These are phyloP conservation scores for Ceratocystis huliohia DNA, from an alignment of 2,329 filamentous ascomycete genomes.

Conservation along the genomic window DNA sequence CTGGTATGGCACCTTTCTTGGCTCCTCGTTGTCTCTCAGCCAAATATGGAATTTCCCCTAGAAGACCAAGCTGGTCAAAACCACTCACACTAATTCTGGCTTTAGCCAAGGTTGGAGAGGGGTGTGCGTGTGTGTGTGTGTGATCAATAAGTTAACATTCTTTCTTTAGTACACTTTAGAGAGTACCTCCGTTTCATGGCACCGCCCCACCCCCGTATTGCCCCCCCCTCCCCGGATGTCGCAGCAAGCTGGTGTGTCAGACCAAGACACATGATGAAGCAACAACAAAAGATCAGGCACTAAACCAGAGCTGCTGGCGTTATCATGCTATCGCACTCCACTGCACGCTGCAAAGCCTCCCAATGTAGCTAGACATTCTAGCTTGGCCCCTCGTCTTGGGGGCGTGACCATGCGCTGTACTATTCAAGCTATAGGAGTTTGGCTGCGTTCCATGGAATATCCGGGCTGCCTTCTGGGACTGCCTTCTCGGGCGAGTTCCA, in stretches of 20 bases:
- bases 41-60: no score
- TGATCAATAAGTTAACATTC: background rate
- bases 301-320: background rate
- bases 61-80: background rate
- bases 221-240: background rate
- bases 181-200: background rate
- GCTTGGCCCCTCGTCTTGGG: background rate
- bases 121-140: background rate
- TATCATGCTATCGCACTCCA: background rate
- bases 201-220: background rate
- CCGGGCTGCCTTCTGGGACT: no score
- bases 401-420: background rate
- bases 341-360: no score
- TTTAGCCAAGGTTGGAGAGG: background rate
- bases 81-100: background rate
- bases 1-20: background rate
- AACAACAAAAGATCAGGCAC: background rate
- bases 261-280: slow-evolving; percentile 7
- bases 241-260: background rate
- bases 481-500: no score
- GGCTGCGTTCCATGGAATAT: no score
- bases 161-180: background rate
- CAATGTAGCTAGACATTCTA: background rate
- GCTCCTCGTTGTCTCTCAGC: no score
- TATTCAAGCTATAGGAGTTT: no score